Base-by-base conservation (phyloP, 345 rosid species). In the Eucalyptus erythrocorys region DNA sequence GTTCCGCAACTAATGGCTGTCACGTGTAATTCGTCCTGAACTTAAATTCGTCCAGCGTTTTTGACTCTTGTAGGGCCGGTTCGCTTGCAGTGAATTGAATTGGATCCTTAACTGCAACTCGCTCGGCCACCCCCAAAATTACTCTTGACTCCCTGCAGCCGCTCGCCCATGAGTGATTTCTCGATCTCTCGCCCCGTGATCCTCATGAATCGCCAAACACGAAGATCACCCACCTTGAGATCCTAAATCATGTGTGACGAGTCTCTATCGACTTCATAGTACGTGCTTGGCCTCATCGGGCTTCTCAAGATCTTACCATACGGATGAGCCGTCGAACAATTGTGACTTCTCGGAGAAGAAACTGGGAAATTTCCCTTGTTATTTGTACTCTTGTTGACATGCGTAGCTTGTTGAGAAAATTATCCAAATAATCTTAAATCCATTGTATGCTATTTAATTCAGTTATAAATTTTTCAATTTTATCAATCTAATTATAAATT, bases 381-480 rank as follows among this genome's bases (percentile, higher is more conserved):
- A 15, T 64, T n/a, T 7, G 21, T 64, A n/a, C 40, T 64, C 37
- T 64, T 7, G 14, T 21, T 3, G 27, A 40, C 30, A 5, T 21
- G 84, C 15, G 8, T 40, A 11, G 24, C 30, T 22, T 40, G 15
- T 76, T 14, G 13, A 34, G 26, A 34, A 34, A 68, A 34, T 34
- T 8, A 19, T 68, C 1, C 1, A 0, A 34, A 59, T 26, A 59
- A 59, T 55, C 61, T 55, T 8, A 55, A 55, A 22, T 21, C 0
- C 24, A 51, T 55, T 0, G 0, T 55, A 55, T 0, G 27, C 0
- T 2, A 55, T 1, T 2, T 22, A 9, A 55, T 55, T 68, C 0
- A 68, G 6, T 9, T 37, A 3, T 68, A 4, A 64, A n/a, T 1
- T 3, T 71, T 71, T 71, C 0, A 9, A 3, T 34, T 71, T 68